Evolutionary conservation across 305 asterid genomes (phyloP).

Genomic region (Fraxinus sp.): DNA sequence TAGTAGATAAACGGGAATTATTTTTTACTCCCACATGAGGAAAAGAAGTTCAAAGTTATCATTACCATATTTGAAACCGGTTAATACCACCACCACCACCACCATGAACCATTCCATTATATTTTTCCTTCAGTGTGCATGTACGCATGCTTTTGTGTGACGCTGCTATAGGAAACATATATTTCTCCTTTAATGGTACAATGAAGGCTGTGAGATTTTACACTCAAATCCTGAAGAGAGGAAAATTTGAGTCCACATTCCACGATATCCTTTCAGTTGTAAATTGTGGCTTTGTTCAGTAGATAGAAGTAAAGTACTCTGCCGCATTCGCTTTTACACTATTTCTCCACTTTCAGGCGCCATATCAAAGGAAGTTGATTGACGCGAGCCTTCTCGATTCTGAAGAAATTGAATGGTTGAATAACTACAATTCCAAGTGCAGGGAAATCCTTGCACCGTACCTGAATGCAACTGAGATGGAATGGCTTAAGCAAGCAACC

Average conservation of each 20-base stretch:
- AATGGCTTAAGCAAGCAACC: conserved; percentile 84
- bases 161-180: not conserved
- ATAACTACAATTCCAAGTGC: conserved; percentile 71
- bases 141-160: not conserved
- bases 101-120: not conserved
- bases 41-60: not conserved
- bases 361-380: conserved; percentile 79
- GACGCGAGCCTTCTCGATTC: conserved; percentile 61
- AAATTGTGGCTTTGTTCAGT: not conserved
- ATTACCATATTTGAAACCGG: not conserved
- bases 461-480: conserved; percentile 62
- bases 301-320: not conserved
- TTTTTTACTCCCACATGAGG: not conserved
- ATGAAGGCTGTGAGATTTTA: not conserved
- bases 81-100: not conserved
- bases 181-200: not conserved
- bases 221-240: not conserved
- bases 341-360: conserved; percentile 57
- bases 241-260: not conserved
- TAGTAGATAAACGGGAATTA: not conserved
- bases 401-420: conserved; percentile 87
- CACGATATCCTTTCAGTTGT: not conserved
- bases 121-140: not conserved
- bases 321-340: not conserved
- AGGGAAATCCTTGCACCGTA: conserved; percentile 64